A percentile compares a stretch with the other conserved stretches of the same genome.
Evolutionary conservation across 805 yeast species (phyloP).

Genomic region (Deakozyma indianensis): DNA sequence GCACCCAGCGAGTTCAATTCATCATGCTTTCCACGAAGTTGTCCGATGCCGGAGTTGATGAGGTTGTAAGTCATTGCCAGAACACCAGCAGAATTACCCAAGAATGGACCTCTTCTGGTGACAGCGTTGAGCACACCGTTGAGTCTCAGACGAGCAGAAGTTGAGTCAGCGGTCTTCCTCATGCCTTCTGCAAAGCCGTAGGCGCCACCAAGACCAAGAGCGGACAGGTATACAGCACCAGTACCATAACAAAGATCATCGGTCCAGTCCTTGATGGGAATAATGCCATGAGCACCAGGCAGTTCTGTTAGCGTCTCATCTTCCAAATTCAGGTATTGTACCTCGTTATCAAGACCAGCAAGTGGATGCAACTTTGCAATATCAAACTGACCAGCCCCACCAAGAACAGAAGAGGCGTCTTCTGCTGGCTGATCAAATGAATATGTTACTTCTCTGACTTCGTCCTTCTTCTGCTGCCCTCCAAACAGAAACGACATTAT

Average conservation of each 20-base stretch:
- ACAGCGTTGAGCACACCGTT: conserved; percentile 85
- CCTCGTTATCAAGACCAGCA: conserved; percentile 80
- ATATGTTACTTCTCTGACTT: background rate
- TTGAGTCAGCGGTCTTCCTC: conserved; percentile 54
- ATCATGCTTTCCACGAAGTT: conserved; percentile 65
- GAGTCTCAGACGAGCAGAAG: conserved; percentile 68
- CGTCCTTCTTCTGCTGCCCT: background rate
- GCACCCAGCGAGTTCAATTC: conserved; percentile 69
- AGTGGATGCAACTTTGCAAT: conserved; percentile 72
- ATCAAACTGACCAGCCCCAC: conserved; percentile 30
- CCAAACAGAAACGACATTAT: background rate
- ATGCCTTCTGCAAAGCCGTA: conserved; percentile 84
- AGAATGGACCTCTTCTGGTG: conserved; percentile 89
- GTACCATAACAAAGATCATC: conserved; percentile 97
- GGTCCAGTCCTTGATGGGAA: conserved; percentile 95
- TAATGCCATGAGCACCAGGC: conserved; percentile 79
- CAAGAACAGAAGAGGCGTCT: background rate
- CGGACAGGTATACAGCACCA: conserved; percentile 75
- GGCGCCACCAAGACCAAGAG: conserved; percentile 80
- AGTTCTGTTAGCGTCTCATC: conserved; percentile 61
- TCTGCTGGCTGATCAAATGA: background rate
- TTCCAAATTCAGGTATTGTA: conserved; percentile 83
- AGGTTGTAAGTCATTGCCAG: conserved; percentile 81
- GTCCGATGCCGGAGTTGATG: conserved; percentile 65
- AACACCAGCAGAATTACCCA: conserved; percentile 93